Conservation (phyloP, 305 asterid genomes). For the Solanum chacoense region DNA sequence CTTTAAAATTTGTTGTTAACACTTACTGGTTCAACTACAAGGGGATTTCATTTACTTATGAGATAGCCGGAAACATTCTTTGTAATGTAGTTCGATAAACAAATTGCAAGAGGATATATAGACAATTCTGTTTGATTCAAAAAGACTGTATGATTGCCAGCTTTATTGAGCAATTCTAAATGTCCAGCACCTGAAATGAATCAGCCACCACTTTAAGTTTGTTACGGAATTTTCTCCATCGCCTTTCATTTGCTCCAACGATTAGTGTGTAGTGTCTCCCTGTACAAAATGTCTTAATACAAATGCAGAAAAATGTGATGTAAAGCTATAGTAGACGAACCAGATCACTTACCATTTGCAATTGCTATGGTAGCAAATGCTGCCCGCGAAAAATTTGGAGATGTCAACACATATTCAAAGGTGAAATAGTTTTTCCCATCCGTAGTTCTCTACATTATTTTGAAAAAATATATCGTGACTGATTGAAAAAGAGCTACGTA, state of each 20-base stretch:
- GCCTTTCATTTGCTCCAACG: slow-evolving; percentile 77
- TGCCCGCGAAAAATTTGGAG: slow-evolving; percentile 60
- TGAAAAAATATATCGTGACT: neutral
- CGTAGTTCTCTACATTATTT: slow-evolving; percentile 39
- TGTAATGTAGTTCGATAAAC: neutral
- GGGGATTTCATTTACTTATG: neutral
- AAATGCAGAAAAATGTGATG: neutral
- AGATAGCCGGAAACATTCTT: neutral
- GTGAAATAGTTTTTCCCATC: slow-evolving; percentile 76
- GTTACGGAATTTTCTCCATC: slow-evolving; percentile 64
- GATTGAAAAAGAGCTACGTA: neutral
- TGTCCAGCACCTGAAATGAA: slow-evolving; percentile 65
- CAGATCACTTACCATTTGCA: slow-evolving; percentile 45
- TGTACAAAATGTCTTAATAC: slow-evolving; percentile 13
- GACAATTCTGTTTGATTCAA: neutral
- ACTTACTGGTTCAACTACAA: neutral
- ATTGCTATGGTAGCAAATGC: slow-evolving; percentile 86
- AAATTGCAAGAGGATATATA: neutral
- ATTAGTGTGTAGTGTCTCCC: slow-evolving; percentile 76
- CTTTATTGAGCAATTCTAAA: slow-evolving; percentile 9
- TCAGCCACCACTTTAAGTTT: slow-evolving; percentile 84
- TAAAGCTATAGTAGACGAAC: neutral
- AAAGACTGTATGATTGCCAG: neutral
- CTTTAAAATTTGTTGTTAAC: neutral
- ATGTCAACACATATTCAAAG: slow-evolving; percentile 60